phyloP scores from a whole-genome alignment of 2,329 filamentous ascomycete species.

The Fusarium compactum region DNA sequence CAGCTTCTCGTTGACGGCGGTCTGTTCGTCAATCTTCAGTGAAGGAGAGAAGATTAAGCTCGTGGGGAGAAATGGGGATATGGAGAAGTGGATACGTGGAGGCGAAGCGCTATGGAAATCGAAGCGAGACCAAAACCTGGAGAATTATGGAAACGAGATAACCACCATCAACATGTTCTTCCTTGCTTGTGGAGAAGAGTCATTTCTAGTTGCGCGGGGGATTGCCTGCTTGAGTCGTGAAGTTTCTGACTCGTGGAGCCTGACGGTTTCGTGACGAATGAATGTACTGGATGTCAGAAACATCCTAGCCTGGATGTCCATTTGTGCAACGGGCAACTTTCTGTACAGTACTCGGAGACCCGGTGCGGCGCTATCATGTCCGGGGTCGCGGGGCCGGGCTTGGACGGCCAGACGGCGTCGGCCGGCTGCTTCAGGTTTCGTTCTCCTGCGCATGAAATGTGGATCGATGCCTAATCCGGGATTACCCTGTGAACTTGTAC shows the following conservation, averaged over 20 bases:
- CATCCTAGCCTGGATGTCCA: background rate
- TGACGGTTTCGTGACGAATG: conserved; percentile 8
- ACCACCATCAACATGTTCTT: background rate
- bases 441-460: background rate
- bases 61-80: conserved; percentile 31
- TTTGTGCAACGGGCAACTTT: conserved; percentile 11
- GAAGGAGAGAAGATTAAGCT: conserved; percentile 44
- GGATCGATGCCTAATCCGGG: conserved; percentile 25
- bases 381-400: conserved; percentile 31
- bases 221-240: conserved; percentile 13
- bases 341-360: conserved; percentile 22
- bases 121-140: conserved; percentile 19
- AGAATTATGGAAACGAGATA: conserved; percentile 9
- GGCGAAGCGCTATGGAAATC: conserved; percentile 8
- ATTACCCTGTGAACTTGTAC: conserved; percentile 9
- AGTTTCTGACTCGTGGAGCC: conserved; percentile 33
- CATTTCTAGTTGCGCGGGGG: conserved; percentile 5
- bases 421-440: conserved; percentile 17
- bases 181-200: conserved; percentile 26
- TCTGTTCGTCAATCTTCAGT: conserved; percentile 90
- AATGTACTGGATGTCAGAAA: conserved; percentile 22
- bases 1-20: conserved; percentile 90
- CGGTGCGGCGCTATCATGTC: conserved; percentile 19
- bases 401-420: conserved; percentile 33
- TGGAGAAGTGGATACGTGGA: conserved; percentile 27